Evolutionary conservation across 148 eudicot genomes (phyloP), one percentile per base, ranked within the genome.

Genomic region (Rhododendron simsii): DNA sequence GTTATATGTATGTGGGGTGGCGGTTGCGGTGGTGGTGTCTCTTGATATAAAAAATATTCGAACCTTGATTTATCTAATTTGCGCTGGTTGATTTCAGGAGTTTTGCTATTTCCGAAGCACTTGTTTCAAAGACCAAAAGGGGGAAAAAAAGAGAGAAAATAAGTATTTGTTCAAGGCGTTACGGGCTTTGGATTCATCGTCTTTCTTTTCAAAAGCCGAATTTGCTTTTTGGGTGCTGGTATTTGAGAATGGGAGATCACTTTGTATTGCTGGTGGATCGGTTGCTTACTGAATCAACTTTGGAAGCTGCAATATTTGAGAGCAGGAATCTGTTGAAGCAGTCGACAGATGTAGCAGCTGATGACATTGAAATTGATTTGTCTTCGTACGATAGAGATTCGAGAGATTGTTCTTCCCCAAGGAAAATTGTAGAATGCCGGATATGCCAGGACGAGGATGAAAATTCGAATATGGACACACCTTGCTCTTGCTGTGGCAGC

Each of bases 401-500:
- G 5, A 88, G 76, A 39, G 89, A 88, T 69, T 61, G 84, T 30
- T 87, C 87, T 5, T 85, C 91, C 83, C 91, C 95, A 1, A 86
- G 93, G 89, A 98, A 95, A 80, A 37, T 93, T 80, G 96, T 93
- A 6, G 99, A 95, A 88, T 98, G 99, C 85, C 94, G 98, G 90
- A 98, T 98, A 88, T 98, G 99, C 80, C 99, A 94, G 80, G 99
- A 94, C 86, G 99, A 98, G 85, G 99, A 91, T 85, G 87, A 88
- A 53, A 95, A 94, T 88, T 93, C 93, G 5, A 92, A 92, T 45
- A 93, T 98, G 98, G 98, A 98, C 87, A 87, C 94, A 15, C 99
- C 99, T 91, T 98, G 99, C 89, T 93, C 95, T 83, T 98, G 99
- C 87, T 89, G 92, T 91, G 99, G 99, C 65, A 98, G 98, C 90